Evolutionary conservation across 345 rosid species (phyloP).

Genomic region (thale cress (Arabidopsis thaliana)): TAIR10.1 NC_003071.7:137501-138000

Average conservation of each 20-base stretch:
- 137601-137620: constrained; percentile 24
- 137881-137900: not conserved
- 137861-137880: not conserved
- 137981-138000: not conserved
- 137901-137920: not conserved
- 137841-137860: not conserved
- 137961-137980: not conserved
- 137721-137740: constrained; percentile 39
- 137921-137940: not conserved
- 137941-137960: not conserved
- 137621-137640: constrained; percentile 41
- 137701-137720: constrained; percentile 42
- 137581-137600: constrained; percentile 28
- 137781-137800: constrained; percentile 27
- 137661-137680: not conserved
- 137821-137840: constrained; percentile 39
- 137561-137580: not conserved
- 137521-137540: not conserved
- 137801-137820: constrained; percentile 38
- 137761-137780: constrained; percentile 3
- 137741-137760: constrained; percentile 29
- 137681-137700: not conserved
- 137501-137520: constrained; percentile 45
- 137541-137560: too few species aligned
- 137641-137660: constrained; percentile 15